A percentile compares a stretch with the other conserved stretches of the same genome.
Evolutionary conservation across 306 rosid genomes (phyloP).

Genomic region (Ziziphus jujuba): DNA sequence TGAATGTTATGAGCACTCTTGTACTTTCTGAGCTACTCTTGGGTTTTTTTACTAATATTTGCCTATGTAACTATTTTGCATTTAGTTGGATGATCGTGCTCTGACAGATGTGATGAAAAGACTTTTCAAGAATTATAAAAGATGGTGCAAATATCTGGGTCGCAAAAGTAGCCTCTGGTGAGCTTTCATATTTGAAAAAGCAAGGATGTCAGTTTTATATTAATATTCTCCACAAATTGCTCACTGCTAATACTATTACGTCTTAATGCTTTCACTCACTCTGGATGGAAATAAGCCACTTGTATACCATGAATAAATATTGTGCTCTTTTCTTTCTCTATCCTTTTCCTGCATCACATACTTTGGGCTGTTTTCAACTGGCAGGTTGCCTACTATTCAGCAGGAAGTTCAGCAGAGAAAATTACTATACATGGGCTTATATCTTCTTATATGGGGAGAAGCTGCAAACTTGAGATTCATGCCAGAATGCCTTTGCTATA

Average conservation of each 20-base stretch:
- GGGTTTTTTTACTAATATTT: slow-evolving; percentile 14
- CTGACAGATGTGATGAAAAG: slow-evolving; percentile 89
- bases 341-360: slow-evolving; percentile 3
- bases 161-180: slow-evolving; percentile 99
- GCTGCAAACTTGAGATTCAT: slow-evolving; percentile 98
- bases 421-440: slow-evolving; percentile 87
- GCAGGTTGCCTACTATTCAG: slow-evolving; percentile 93
- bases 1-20: slow-evolving; percentile 3
- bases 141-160: slow-evolving; percentile 90
- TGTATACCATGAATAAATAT: background rate
- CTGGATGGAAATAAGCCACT: background rate
- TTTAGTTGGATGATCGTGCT: slow-evolving; percentile 83
- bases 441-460: slow-evolving; percentile 99
- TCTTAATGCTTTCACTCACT: background rate
- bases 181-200: slow-evolving; percentile 33
- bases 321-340: background rate
- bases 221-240: background rate
- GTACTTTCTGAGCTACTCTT: slow-evolving; percentile 18
- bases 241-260: no score
- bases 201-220: background rate
- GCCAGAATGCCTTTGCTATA: slow-evolving; percentile 99
- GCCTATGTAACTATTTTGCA: slow-evolving; percentile 4
- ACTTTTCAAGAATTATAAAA: slow-evolving; percentile 88
- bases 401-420: slow-evolving; percentile 96
- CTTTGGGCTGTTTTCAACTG: slow-evolving; percentile 19